Evolutionary conservation across 495 filamentous ascomycete genomes (phyloP).

Genomic region (Penicillium diatomitis): DNA sequence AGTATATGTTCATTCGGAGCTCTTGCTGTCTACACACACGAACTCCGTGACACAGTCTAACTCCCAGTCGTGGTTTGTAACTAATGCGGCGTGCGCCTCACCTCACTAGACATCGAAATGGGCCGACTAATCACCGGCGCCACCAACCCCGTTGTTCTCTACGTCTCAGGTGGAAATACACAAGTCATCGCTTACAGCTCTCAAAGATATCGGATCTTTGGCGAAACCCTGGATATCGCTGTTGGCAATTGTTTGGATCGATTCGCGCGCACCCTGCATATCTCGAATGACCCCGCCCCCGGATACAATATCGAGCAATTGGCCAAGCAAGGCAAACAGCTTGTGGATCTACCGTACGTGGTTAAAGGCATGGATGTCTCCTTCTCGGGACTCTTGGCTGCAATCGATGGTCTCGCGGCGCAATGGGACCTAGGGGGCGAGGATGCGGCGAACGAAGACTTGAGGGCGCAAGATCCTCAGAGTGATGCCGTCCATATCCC

Average conservation of each 20-base stretch:
- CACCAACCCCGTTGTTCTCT: constrained; percentile 86
- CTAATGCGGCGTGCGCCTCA: too few relatives aligned
- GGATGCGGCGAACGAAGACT: constrained; percentile 26
- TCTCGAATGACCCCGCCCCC: constrained; percentile 91
- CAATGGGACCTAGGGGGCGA: constrained; percentile 42
- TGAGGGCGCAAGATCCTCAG: constrained; percentile 12
- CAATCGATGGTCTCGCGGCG: constrained; percentile 67
- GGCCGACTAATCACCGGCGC: constrained; percentile 88
- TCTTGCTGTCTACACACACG: not conserved
- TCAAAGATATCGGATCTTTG: constrained; percentile 93
- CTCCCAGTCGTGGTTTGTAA: not conserved
- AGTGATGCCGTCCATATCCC: constrained; percentile 14
- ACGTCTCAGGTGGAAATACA: constrained; percentile 94
- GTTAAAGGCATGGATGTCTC: constrained; percentile 99
- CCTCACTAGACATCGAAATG: constrained; percentile 79
- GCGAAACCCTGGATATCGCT: constrained; percentile 93
- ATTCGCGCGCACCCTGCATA: constrained; percentile 82
- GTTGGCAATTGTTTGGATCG: constrained; percentile 96
- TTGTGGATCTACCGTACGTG: constrained; percentile 87
- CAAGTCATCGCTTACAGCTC: constrained; percentile 96
- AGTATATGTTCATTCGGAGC: constrained; percentile 9
- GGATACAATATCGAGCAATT: constrained; percentile 98
- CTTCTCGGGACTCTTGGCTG: constrained; percentile 82
- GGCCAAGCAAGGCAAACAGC: constrained; percentile 63
- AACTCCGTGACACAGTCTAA: not conserved